phyloP scores from a whole-genome alignment of 2,329 filamentous ascomycete species.

The Penicillium hordei region DNA sequence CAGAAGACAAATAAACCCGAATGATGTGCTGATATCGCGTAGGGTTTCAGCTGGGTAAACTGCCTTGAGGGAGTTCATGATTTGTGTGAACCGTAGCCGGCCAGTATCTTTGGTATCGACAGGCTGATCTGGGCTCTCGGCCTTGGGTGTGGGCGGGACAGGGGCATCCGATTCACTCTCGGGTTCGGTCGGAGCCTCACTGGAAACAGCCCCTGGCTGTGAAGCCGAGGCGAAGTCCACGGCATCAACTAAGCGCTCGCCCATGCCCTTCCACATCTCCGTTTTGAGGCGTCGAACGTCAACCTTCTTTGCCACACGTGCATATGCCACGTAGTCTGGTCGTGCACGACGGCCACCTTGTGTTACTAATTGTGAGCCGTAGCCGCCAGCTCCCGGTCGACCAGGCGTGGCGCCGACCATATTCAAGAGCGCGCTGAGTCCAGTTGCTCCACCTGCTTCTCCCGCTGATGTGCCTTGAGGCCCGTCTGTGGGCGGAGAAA shows the following conservation, averaged over 20 bases:
- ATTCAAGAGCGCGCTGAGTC: constrained; percentile 41
- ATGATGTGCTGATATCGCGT: constrained; percentile 90
- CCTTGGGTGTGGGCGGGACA: constrained; percentile 39
- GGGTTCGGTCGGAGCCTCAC: constrained; percentile 19
- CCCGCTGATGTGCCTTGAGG: constrained; percentile 33
- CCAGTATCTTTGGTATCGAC: constrained; percentile 47
- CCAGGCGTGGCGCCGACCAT: constrained; percentile 42
- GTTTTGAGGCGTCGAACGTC: constrained; percentile 64
- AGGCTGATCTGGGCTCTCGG: constrained; percentile 26
- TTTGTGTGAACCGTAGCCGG: constrained; percentile 77
- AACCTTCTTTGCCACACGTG: constrained; percentile 65
- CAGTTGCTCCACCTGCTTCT: constrained; percentile 37
- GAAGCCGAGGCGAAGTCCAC: constrained; percentile 35
- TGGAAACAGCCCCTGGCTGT: constrained; percentile 27
- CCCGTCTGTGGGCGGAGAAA: constrained; percentile 44
- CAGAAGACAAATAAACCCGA: constrained; percentile 88
- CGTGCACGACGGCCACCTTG: constrained; percentile 58
- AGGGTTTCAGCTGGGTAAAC: constrained; percentile 85
- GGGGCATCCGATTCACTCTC: constrained; percentile 29
- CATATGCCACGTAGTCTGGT: constrained; percentile 67
- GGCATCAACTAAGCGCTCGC: constrained; percentile 44
- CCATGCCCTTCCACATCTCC: constrained; percentile 65
- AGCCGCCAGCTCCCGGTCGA: constrained; percentile 50
- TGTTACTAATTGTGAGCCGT: constrained; percentile 62
- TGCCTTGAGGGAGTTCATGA: constrained; percentile 83